Conservation (phyloP, 805 yeast genomes). For the Wickerhamomyces ciferrii region DNA sequence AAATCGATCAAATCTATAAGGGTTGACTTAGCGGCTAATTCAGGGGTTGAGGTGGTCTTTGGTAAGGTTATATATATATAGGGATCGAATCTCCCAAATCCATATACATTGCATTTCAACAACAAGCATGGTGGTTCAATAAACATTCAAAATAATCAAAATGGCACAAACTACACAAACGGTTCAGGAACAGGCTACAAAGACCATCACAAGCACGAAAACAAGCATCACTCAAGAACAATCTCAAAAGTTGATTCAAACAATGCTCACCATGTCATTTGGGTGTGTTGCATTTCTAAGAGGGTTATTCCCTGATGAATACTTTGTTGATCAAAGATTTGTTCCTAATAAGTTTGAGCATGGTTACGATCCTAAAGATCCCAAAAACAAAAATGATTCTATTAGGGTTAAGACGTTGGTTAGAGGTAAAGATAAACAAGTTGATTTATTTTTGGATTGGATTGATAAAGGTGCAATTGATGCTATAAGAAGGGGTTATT, state of each 20-base stretch:
- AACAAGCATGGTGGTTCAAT: no score
- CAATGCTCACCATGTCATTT: conserved; percentile 45
- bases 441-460: conserved; percentile 48
- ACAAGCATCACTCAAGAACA: conserved; percentile 28
- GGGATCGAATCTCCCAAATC: no score
- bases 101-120: no score
- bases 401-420: conserved; percentile 44
- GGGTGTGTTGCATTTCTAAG: conserved; percentile 55
- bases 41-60: not conserved
- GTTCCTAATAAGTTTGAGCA: conserved; percentile 29
- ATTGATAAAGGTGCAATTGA: conserved; percentile 44
- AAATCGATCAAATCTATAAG: not conserved
- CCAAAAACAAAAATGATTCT: conserved; percentile 26
- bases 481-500: conserved; percentile 35
- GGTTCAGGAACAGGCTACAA: not conserved
- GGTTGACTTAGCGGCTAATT: not conserved
- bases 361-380: conserved; percentile 16
- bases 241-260: conserved; percentile 41
- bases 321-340: conserved; percentile 43
- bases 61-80: no score
- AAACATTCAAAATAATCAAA: not conserved
- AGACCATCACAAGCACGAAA: conserved; percentile 10
- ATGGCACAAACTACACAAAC: not conserved
- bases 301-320: conserved; percentile 51
- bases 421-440: conserved; percentile 40